Conservation (phyloP, 1,284 basidiomycete species). For the Boletus mariae region DNA sequence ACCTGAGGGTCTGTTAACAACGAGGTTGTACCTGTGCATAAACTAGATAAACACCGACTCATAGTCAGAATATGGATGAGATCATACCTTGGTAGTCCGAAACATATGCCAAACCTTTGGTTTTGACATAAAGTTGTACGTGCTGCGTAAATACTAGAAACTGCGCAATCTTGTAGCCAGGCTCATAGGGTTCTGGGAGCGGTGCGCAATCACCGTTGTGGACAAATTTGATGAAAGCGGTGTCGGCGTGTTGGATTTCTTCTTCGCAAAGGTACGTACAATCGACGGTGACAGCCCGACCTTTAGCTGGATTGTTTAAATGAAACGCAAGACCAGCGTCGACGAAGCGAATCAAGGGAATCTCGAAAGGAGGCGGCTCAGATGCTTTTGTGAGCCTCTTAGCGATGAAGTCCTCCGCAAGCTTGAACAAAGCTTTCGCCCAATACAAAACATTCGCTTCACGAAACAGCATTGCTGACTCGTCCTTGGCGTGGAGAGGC, state of each 20-base stretch:
- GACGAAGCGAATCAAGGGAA: slow-evolving; percentile 5
- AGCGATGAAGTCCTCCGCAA: no score
- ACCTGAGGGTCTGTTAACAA: slow-evolving; percentile 3
- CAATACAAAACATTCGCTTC: not conserved
- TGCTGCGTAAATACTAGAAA: slow-evolving; percentile 33
- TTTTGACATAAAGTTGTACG: slow-evolving; percentile 27
- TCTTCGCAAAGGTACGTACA: slow-evolving; percentile 26
- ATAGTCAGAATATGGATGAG: no score
- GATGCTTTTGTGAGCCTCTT: no score
- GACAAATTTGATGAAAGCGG: slow-evolving; percentile 30
- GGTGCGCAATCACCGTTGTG: slow-evolving; percentile 22
- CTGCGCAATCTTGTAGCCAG: slow-evolving; percentile 9
- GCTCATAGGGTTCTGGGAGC: no score
- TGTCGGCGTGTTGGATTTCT: slow-evolving; percentile 22
- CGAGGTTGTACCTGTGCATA: no score
- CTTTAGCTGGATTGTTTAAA: no score
- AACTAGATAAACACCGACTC: no score
- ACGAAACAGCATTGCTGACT: not conserved
- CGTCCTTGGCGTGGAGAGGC: not conserved
- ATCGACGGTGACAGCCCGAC: not conserved
- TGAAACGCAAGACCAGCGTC: slow-evolving; percentile 4
- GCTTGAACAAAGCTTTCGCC: no score
- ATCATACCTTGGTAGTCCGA: slow-evolving; percentile 33
- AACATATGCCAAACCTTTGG: slow-evolving; percentile 24
- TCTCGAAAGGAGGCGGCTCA: slow-evolving; percentile 1